Evolutionary conservation across 441 rosid species (phyloP).

Genomic region (Jatropha multifida): DNA sequence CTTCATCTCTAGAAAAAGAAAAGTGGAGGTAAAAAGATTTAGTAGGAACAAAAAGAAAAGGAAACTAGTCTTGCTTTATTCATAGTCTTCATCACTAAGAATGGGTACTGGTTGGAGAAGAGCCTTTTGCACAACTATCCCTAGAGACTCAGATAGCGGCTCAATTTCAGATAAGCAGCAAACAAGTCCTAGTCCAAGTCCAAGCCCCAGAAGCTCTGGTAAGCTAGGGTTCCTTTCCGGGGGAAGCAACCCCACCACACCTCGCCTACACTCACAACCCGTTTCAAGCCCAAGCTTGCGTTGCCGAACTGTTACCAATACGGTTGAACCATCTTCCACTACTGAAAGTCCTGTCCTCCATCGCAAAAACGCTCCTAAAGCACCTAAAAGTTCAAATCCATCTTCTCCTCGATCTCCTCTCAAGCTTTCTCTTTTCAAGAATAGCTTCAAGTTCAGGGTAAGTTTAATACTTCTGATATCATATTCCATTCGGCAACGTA

Average conservation of each 20-base stretch:
- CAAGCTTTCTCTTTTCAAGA: slow-evolving; percentile 64
- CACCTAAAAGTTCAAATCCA: slow-evolving; percentile 54
- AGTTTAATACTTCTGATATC: slow-evolving; percentile 5
- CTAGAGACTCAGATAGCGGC: slow-evolving; percentile 51
- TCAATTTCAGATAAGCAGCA: slow-evolving; percentile 42
- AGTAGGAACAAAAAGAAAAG: not conserved
- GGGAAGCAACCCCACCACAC: slow-evolving; percentile 67
- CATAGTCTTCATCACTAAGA: slow-evolving; percentile 1
- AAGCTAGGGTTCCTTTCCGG: slow-evolving; percentile 61
- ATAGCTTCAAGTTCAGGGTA: slow-evolving; percentile 73
- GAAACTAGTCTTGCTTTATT: not conserved
- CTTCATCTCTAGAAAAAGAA: slow-evolving; percentile 5
- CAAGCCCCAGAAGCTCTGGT: slow-evolving; percentile 56
- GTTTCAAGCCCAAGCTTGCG: slow-evolving; percentile 48
- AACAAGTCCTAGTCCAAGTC: slow-evolving; percentile 28
- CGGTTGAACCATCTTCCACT: slow-evolving; percentile 21
- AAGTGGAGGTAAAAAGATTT: slow-evolving; percentile 3
- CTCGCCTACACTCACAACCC: slow-evolving; percentile 38
- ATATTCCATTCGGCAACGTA: no score
- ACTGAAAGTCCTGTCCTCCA: slow-evolving; percentile 41
- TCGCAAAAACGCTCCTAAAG: slow-evolving; percentile 36
- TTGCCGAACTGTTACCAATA: slow-evolving; percentile 32
- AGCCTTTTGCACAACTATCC: slow-evolving; percentile 85
- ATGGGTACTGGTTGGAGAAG: slow-evolving; percentile 99
- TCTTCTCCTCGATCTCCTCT: slow-evolving; percentile 78